phyloP scores from a whole-genome alignment of 2,329 filamentous ascomycete species.

The Colletotrichum karsti region DNA sequence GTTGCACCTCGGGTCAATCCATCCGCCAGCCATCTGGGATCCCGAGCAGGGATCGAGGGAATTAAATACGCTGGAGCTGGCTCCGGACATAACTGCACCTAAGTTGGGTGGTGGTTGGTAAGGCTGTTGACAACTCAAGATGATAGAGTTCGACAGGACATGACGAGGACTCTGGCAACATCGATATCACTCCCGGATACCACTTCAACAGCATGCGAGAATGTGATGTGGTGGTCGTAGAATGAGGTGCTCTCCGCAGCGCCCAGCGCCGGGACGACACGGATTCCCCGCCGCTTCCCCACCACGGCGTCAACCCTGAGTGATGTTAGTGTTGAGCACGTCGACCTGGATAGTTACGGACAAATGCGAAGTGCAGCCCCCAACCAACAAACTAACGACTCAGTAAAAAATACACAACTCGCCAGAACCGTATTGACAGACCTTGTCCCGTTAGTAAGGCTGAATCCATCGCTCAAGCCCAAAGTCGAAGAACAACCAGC shows the following conservation, averaged over 20 bases:
- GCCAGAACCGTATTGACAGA: too few relatives aligned
- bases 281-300: slow-evolving; percentile 12
- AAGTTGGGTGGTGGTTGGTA: too few relatives aligned
- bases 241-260: slow-evolving; percentile 7
- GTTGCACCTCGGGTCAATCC: slow-evolving; percentile 5
- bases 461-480: too few relatives aligned
- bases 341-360: too few relatives aligned
- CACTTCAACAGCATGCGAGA: slow-evolving; percentile 5
- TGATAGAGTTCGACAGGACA: too few relatives aligned
- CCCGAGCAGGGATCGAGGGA: neutral
- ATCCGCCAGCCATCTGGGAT: slow-evolving; percentile 3
- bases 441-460: too few relatives aligned
- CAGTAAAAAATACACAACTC: neutral
- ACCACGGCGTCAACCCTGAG: neutral
- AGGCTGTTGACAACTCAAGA: too few relatives aligned
- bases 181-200: neutral
- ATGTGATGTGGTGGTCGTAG: neutral
- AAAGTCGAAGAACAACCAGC: too few relatives aligned
- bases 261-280: slow-evolving; percentile 11
- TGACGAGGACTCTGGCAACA: neutral
- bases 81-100: too few relatives aligned
- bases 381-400: neutral
- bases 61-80: neutral
- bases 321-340: too few relatives aligned
- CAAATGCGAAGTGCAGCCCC: neutral